These are phyloP conservation scores for Yamadazyma sp. DNA, from an alignment of 1,139 yeast species.

Conservation along the genomic window DNA sequence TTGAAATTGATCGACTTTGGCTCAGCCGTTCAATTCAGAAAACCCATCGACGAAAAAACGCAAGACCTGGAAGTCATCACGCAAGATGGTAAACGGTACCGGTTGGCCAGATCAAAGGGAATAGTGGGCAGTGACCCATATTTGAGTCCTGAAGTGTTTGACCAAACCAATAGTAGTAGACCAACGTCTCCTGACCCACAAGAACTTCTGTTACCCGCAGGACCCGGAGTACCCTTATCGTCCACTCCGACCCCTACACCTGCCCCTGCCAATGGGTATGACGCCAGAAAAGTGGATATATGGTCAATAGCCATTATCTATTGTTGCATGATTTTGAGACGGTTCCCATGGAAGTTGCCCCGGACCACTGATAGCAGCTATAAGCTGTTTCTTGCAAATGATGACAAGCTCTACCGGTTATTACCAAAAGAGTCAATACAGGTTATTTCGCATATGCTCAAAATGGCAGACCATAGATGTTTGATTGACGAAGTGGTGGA, in stretches of 20 bases:
- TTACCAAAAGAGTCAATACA: conserved; percentile 37
- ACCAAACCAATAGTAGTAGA: conserved; percentile 14
- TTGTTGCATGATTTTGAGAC: conserved; percentile 68
- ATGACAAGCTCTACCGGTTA: conserved; percentile 29
- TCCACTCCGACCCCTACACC: neutral
- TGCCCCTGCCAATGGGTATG: conserved; percentile 41
- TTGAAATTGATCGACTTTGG: conserved; percentile 77
- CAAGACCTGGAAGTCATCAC: conserved; percentile 23
- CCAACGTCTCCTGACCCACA: neutral
- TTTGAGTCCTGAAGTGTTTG: conserved; percentile 73
- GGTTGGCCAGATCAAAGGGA: conserved; percentile 53
- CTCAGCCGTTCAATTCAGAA: conserved; percentile 63
- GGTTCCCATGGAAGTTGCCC: conserved; percentile 83
- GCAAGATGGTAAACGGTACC: conserved; percentile 24
- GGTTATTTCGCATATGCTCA: conserved; percentile 36
- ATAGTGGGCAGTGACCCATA: conserved; percentile 83
- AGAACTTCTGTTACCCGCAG: neutral
- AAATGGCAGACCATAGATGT: conserved; percentile 25
- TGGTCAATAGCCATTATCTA: conserved; percentile 80
- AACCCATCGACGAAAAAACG: conserved; percentile 15
- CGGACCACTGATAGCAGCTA: conserved; percentile 55
- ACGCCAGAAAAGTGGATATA: conserved; percentile 70
- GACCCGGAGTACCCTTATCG: neutral
- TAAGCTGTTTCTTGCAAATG: conserved; percentile 34
- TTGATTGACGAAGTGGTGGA: conserved; percentile 31